phyloP scores from a whole-genome alignment of 306 rosid genomes.

The Castanea crenata region DNA sequence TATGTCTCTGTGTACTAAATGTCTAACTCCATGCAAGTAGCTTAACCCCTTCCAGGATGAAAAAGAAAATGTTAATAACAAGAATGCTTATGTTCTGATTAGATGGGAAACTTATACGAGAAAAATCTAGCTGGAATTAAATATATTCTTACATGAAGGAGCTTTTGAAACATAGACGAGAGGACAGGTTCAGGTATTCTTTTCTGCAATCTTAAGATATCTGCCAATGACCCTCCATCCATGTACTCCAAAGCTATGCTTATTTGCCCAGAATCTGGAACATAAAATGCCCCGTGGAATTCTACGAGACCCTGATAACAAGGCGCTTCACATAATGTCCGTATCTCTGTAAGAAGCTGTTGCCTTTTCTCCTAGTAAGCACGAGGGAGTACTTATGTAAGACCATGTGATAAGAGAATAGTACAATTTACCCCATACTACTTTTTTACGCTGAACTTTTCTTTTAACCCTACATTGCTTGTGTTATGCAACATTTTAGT shows the following conservation, averaged over 20 bases:
- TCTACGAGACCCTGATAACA: slow-evolving; percentile 91
- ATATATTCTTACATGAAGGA: slow-evolving; percentile 55
- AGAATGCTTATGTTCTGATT: not conserved
- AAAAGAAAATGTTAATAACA: slow-evolving; percentile 14
- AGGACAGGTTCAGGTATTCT: slow-evolving; percentile 79
- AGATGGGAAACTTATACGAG: slow-evolving; percentile 11
- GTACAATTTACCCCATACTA: not conserved
- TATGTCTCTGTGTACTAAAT: slow-evolving; percentile 95
- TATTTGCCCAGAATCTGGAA: slow-evolving; percentile 95
- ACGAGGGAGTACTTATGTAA: slow-evolving; percentile 14
- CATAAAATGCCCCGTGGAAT: slow-evolving; percentile 97
- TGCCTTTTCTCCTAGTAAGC: slow-evolving; percentile 87
- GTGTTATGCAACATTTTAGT: not conserved
- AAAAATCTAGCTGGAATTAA: slow-evolving; percentile 17
- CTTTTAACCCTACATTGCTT: not conserved
- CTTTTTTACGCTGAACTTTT: not conserved
- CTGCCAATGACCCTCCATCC: slow-evolving; percentile 98
- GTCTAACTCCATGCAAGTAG: slow-evolving; percentile 86
- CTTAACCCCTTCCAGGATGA: slow-evolving; percentile 68
- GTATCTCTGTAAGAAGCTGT: slow-evolving; percentile 90
- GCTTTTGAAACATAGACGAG: slow-evolving; percentile 88
- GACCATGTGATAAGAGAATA: not conserved
- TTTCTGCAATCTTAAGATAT: slow-evolving; percentile 59
- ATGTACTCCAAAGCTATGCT: slow-evolving; percentile 97
- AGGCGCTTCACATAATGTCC: slow-evolving; percentile 95